Conservation (phyloP, 208 protist species). For the Leishmania aethiopica region DNA sequence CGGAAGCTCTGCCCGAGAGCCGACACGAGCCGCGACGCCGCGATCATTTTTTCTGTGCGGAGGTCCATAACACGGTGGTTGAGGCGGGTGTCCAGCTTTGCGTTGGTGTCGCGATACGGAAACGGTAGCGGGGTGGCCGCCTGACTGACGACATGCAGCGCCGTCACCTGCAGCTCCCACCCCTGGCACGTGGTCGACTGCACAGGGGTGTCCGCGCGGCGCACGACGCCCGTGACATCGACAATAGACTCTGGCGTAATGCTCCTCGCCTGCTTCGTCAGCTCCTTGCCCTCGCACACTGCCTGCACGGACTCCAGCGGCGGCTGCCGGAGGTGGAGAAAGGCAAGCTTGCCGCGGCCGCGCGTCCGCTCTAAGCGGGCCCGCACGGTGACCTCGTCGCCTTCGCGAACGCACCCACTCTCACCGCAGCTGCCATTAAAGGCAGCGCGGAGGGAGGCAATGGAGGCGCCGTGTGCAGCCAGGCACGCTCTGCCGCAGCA, state of each 20-base stretch:
- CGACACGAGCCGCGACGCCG: constrained; percentile 93
- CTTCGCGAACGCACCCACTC: background rate
- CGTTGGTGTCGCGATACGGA: constrained; percentile 79
- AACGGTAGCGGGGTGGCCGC: constrained; percentile 76
- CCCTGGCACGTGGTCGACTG: constrained; percentile 46
- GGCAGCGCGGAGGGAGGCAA: constrained; percentile 18
- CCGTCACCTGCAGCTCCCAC: constrained; percentile 65
- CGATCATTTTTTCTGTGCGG: constrained; percentile 92
- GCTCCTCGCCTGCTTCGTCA: constrained; percentile 34
- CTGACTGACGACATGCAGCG: constrained; percentile 52
- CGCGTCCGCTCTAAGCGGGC: constrained; percentile 62
- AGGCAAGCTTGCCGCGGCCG: constrained; percentile 58
- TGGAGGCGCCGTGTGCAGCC: constrained; percentile 21
- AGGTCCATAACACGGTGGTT: constrained; percentile 98
- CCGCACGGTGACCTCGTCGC: constrained; percentile 37
- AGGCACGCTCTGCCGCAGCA: background rate
- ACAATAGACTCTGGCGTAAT: constrained; percentile 78
- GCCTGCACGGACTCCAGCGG: constrained; percentile 69
- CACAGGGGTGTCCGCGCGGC: constrained; percentile 39
- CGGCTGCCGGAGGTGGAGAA: constrained; percentile 81
- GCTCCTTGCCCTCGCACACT: constrained; percentile 44
- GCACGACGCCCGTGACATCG: constrained; percentile 55
- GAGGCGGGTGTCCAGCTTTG: constrained; percentile 93
- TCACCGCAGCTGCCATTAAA: background rate
- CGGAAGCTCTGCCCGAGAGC: constrained; percentile 89